Evolutionary conservation across 2,329 filamentous ascomycete species (phyloP), one percentile per base, ranked within the genome.

Genomic region (Microcyclosporella mali): DNA sequence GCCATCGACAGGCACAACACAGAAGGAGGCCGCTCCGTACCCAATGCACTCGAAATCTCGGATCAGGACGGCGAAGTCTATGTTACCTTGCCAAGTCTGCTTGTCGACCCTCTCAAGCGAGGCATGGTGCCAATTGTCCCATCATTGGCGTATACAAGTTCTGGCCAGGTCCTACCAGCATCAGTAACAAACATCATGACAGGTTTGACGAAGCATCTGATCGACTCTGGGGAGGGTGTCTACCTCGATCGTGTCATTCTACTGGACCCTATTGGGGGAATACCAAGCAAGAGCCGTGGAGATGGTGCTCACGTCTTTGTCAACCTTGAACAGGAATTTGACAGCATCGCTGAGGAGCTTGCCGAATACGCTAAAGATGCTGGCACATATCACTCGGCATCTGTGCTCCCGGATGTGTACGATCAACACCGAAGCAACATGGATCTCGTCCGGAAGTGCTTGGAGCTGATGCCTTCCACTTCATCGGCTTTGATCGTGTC

Each of bases 401-500:
- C 45, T 25, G 45, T 38, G 25, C 44, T 41, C 4, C 40, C 40
- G 9, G 37, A 38, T 2, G 46, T 53, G 21, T 59, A 48, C 60
- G 67, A 66, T 44, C 64, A 70, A 11, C 81, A 82, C 67, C 67
- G 81, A 43, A 75, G 79, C 17, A 95, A 95, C 55, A 74, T 97
- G 9, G 73, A 80, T 37, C 70, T 95, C 3, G 77, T 85, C 16
- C 81, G 80, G 45, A 70, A 79, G 45, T 76, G 84, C 1, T 71
- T 98, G 4, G 76, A 82, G 0, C 70, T 94, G 39, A 71, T 98
- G 10, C 92, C 92, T 0, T 76, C 85, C 0, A 82, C 85, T 1
- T 88, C 90, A 0, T 97, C 92, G 0, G 89, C 82, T 0, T 73
- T 98, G 4, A 84, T 98, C 51, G 92, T 90, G 1, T 94, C 88